Evolutionary conservation across 176 grass and related monocot genomes (phyloP).

Genomic region (Carex pumila): DNA sequence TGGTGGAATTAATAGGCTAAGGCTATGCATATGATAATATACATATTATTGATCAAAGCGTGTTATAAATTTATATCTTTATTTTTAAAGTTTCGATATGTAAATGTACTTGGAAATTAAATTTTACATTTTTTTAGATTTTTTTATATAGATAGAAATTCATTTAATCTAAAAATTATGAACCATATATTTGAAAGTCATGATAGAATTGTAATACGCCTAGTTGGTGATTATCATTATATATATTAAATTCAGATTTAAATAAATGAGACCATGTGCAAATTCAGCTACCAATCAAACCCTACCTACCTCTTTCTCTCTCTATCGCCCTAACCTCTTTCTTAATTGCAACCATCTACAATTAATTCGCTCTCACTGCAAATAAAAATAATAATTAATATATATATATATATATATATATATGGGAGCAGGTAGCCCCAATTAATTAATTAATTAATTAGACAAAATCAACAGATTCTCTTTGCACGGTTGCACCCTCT

Average conservation of each 20-base stretch:
- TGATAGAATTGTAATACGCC: no score
- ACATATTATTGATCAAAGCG: no score
- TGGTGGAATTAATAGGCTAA: neutral
- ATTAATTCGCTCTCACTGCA: neutral
- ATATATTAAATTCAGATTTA: neutral
- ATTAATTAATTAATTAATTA: neutral
- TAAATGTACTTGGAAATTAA: no score
- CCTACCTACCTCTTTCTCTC: neutral
- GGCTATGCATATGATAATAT: no score
- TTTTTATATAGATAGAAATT: no score
- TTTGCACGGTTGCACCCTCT: neutral
- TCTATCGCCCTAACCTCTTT: no score
- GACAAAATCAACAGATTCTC: neutral
- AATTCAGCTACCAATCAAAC: neutral
- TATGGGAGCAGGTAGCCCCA: neutral
- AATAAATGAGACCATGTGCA: neutral
- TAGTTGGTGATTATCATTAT: neutral
- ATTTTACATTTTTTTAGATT: no score
- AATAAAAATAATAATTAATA: neutral
- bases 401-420: neutral
- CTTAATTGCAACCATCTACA: neutral
- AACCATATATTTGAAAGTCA: no score
- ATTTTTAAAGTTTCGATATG: no score
- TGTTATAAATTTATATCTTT: no score
- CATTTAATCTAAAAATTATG: no score